Conservation (phyloP, 768 basidiomycete species). For the Serpula lacrymans region DNA sequence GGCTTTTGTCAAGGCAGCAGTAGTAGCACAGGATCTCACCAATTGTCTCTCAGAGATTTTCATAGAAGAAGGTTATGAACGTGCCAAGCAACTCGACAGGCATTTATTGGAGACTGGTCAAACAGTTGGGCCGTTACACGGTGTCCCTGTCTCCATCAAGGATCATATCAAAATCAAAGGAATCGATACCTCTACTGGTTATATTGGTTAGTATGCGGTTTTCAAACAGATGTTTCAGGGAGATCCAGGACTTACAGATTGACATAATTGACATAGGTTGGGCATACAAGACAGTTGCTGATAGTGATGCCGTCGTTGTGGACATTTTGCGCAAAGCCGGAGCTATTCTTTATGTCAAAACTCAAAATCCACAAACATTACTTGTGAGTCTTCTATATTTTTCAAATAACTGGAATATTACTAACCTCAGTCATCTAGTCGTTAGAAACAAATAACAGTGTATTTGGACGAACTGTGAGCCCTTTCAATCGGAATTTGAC, state of each 20-base stretch:
- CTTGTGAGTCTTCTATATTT: slow-evolving; percentile 32
- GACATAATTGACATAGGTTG: slow-evolving; percentile 31
- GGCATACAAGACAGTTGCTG: slow-evolving; percentile 35
- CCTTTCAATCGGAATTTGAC: slow-evolving; percentile 52
- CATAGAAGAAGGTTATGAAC: slow-evolving; percentile 44
- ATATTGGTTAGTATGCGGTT: slow-evolving; percentile 13
- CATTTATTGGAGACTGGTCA: slow-evolving; percentile 43
- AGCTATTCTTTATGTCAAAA: slow-evolving; percentile 44
- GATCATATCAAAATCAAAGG: slow-evolving; percentile 46
- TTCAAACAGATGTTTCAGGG: not conserved
- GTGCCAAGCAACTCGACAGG: slow-evolving; percentile 49
- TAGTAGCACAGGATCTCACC: slow-evolving; percentile 31
- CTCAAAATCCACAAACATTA: slow-evolving; percentile 47
- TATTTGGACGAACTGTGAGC: slow-evolving; percentile 61
- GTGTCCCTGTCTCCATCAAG: slow-evolving; percentile 43
- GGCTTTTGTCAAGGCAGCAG: slow-evolving; percentile 24
- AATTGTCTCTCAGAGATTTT: slow-evolving; percentile 61
- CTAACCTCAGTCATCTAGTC: slow-evolving; percentile 32
- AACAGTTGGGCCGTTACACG: slow-evolving; percentile 44
- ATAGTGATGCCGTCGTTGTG: slow-evolving; percentile 41
- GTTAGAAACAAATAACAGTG: slow-evolving; percentile 51
- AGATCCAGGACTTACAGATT: slow-evolving; percentile 11
- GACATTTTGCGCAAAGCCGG: slow-evolving; percentile 42
- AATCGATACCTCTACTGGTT: slow-evolving; percentile 37
- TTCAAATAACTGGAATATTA: slow-evolving; percentile 1